Percentiles rank a stretch among this genome's conserved stretches.
These are phyloP conservation scores for Fusarium proliferatum DNA, from an alignment of 2,329 filamentous ascomycete genomes.

Conservation along the genomic window DNA sequence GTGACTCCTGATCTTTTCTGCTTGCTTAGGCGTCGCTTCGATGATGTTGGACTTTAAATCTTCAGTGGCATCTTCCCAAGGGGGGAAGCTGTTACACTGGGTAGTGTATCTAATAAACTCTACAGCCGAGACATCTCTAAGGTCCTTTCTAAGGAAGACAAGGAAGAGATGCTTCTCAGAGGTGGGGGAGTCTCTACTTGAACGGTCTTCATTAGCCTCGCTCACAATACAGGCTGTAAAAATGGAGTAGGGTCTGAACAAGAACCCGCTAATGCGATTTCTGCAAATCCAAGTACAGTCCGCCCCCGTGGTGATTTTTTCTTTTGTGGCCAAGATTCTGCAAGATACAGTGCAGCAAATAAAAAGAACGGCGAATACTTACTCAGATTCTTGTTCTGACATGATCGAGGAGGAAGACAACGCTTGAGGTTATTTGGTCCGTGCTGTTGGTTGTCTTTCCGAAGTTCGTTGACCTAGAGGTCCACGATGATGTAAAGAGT, in stretches of 20 bases:
- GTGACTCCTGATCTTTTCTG: not conserved
- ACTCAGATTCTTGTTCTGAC: not conserved
- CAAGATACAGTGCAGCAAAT: fast-evolving
- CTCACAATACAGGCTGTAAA: no score
- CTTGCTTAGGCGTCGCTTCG: not conserved
- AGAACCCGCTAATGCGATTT: not conserved
- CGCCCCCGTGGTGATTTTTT: no score
- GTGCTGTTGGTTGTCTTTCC: not conserved
- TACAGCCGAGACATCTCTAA: not conserved
- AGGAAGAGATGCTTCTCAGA: not conserved
- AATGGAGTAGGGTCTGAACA: no score
- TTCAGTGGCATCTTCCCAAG: not conserved
- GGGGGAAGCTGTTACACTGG: not conserved
- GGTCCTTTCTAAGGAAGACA: not conserved
- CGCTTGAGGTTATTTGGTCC: no score
- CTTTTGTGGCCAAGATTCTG: fast-evolving
- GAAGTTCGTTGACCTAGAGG: no score
- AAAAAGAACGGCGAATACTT: not conserved
- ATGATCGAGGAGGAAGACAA: not conserved
- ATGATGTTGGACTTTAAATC: not conserved
- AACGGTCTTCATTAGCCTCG: not conserved
- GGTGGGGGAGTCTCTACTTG: fast-evolving
- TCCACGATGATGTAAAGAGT: no score
- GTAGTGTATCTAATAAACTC: not conserved
- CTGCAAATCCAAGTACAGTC: not conserved